Percentiles rank a stretch among this genome's conserved stretches.
Conservation (phyloP, 768 basidiomycete species). For the Fomitopsis pulvina region DNA sequence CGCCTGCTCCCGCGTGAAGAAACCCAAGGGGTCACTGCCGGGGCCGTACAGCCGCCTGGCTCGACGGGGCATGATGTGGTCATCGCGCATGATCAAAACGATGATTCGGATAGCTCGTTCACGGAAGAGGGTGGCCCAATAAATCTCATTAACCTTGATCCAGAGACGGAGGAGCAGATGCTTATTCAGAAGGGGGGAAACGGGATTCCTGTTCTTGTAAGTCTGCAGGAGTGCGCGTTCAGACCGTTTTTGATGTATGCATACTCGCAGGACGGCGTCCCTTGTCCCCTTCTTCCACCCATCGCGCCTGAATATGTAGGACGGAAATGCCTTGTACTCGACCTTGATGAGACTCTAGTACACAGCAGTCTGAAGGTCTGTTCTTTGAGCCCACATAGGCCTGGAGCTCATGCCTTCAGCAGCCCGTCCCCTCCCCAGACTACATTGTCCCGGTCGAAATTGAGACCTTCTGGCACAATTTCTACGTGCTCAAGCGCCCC, state of each 20-base stretch:
- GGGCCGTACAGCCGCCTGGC: slow-evolving; percentile 87
- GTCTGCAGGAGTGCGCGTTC: slow-evolving; percentile 22
- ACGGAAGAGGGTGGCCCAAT: slow-evolving; percentile 62
- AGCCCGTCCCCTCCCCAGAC: slow-evolving; percentile 63
- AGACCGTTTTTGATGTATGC: background rate
- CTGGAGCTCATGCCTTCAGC: slow-evolving; percentile 11
- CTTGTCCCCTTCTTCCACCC: slow-evolving; percentile 82
- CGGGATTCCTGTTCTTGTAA: slow-evolving; percentile 89
- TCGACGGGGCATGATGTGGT: slow-evolving; percentile 48
- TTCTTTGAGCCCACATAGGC: background rate
- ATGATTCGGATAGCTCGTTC: slow-evolving; percentile 53
- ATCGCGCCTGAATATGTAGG: slow-evolving; percentile 77
- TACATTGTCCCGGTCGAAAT: slow-evolving; percentile 99
- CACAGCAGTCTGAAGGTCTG: slow-evolving; percentile 95
- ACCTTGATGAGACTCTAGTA: slow-evolving; percentile 93
- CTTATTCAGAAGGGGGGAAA: slow-evolving; percentile 86
- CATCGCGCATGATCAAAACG: slow-evolving; percentile 27
- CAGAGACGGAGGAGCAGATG: slow-evolving; percentile 86
- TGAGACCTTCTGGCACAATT: slow-evolving; percentile 96
- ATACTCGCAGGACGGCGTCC: slow-evolving; percentile 67
- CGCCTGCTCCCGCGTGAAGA: slow-evolving; percentile 53
- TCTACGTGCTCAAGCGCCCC: slow-evolving; percentile 97
- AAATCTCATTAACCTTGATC: slow-evolving; percentile 41
- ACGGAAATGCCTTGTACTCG: slow-evolving; percentile 91
- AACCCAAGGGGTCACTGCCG: slow-evolving; percentile 85